Conservation (phyloP, 2,329 filamentous ascomycete genomes). For the Phyllosticta capitalensis region DNA sequence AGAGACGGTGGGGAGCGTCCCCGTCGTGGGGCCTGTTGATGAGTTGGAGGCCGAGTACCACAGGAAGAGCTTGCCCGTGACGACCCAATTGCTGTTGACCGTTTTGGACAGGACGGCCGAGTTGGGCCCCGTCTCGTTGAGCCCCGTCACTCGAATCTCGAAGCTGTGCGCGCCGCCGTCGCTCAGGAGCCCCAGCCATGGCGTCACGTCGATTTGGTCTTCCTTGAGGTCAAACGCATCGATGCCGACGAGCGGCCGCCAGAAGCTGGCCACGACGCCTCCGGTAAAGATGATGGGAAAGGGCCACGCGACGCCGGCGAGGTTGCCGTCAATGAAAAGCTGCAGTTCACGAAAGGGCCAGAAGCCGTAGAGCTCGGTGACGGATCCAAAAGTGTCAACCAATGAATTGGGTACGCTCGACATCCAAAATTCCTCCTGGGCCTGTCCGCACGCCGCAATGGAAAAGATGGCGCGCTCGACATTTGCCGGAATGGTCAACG, state of each 20-base stretch:
- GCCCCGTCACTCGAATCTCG: slow-evolving; percentile 55
- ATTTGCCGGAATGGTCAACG: slow-evolving; percentile 56
- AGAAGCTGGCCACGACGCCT: slow-evolving; percentile 65
- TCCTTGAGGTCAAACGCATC: slow-evolving; percentile 72
- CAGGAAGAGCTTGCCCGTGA: slow-evolving; percentile 73
- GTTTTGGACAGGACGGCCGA: slow-evolving; percentile 37
- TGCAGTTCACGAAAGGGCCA: slow-evolving; percentile 73
- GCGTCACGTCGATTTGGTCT: slow-evolving; percentile 73
- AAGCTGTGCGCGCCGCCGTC: slow-evolving; percentile 59
- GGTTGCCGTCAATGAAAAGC: slow-evolving; percentile 59
- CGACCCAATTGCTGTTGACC: slow-evolving; percentile 60
- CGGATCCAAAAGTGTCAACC: slow-evolving; percentile 47
- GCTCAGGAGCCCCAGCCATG: slow-evolving; percentile 61
- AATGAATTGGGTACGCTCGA: slow-evolving; percentile 60
- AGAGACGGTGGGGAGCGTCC: slow-evolving; percentile 26
- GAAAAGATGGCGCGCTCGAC: slow-evolving; percentile 61
- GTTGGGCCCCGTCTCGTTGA: slow-evolving; percentile 45
- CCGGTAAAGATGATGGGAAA: slow-evolving; percentile 78
- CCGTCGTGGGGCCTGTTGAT: slow-evolving; percentile 41
- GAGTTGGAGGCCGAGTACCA: slow-evolving; percentile 49
- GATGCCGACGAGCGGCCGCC: slow-evolving; percentile 68
- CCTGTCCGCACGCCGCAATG: slow-evolving; percentile 68
- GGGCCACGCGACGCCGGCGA: slow-evolving; percentile 72
- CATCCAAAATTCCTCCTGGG: slow-evolving; percentile 78
- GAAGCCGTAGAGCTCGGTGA: slow-evolving; percentile 53